Evolutionary conservation across 495 filamentous ascomycete genomes (phyloP), one percentile per base, ranked within the genome.

Genomic region (Tuber microsphaerosporum): DNA sequence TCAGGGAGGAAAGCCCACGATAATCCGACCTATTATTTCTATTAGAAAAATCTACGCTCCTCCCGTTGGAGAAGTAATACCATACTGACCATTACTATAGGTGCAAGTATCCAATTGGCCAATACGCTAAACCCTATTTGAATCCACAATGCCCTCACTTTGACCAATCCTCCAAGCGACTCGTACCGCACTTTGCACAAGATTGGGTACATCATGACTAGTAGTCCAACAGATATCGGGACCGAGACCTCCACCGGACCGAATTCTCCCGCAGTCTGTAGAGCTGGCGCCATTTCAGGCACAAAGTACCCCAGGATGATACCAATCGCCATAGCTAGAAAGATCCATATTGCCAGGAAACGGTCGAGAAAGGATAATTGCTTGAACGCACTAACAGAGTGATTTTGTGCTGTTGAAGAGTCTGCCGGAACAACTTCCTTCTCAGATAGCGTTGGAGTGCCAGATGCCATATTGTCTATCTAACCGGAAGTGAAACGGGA

Each of bases 151-250:
- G 85, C 85, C 7, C 87, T 87, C 7, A 87, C 81, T 17, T 84
- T 83, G 76, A 97, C 89, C 26, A 92, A 83, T 12, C 88, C 86
- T 83, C 94, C 92, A 65, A 98, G 84, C 0, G 87, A 88, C 83
- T 97, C 94, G 83, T 89, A 96, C 46, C 89, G 89, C n/a, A 97
- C 91, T 84, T 97, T 97, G 88, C 94, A 95, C 34, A 97, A 86
- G 76, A 96, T 96, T 0, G 94, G 94, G 80, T 96, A 97, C 93
- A 97, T 97, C 93, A 97, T 97, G 42, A 95, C 89, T 12, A 97
- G 87, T 31, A 97, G 86, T 19, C 94, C 93, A 75, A 94, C 84
- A 0, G 93, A 92, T 92, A 96, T 94, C 0, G 92, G 93, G 10
- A 94, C 80, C 22, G 90, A 92, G 42, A 96, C 93, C 2, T 88